Evolutionary conservation across 2,329 filamentous ascomycete species (phyloP), one percentile per base, ranked within the genome.

Genomic region (Aspergillus quadrilineatus): DNA sequence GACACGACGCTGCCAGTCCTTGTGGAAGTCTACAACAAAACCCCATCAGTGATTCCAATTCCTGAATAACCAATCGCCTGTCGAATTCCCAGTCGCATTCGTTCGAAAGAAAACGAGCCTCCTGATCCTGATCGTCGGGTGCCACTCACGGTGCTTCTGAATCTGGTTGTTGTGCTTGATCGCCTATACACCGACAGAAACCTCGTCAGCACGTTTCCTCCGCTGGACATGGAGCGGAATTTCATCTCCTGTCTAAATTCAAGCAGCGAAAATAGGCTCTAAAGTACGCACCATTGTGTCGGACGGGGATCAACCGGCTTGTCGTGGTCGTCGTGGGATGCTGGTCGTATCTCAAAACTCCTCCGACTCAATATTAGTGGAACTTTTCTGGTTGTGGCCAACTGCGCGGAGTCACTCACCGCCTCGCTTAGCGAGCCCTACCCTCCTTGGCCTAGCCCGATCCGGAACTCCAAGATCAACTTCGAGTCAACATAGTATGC

Each of bases 141-240:
- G 41, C 43, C 49, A 77, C 88, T 84, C 83, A 91, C 89, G 92
- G 87, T 95, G 96, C 87, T 93, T 89, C 79, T 89, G 89, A 81
- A 97, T 89, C 85, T 93, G 89, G 85, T 97, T 92, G 85, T 97
- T 97, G 89, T 97, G 92, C 88, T 96, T 96, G 91, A 97, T 96
- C 86, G 93, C 90, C 92, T 88, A 75, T 69, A 70, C 67, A 63
- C 73, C 72, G 64, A 67, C 68, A 58, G 60, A 60, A 60, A 54
- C 51, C 41, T 45, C 41, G 60, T 67, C 61, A 65, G 62, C 55
- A 63, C 43, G 48, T 37, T 37, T 43, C 42, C 50, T 43, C 17
- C 37, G 32, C 32, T 22, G 28, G 10, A 22, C 22, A 44, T 47
- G 57, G 30, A 55, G 52, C 26, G 32, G 32, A 36, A 55, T 37